Percentiles rank a stretch among this genome's conserved stretches.
phyloP scores from a whole-genome alignment of 306 rosid genomes.

The Trifolium subterraneum region DNA sequence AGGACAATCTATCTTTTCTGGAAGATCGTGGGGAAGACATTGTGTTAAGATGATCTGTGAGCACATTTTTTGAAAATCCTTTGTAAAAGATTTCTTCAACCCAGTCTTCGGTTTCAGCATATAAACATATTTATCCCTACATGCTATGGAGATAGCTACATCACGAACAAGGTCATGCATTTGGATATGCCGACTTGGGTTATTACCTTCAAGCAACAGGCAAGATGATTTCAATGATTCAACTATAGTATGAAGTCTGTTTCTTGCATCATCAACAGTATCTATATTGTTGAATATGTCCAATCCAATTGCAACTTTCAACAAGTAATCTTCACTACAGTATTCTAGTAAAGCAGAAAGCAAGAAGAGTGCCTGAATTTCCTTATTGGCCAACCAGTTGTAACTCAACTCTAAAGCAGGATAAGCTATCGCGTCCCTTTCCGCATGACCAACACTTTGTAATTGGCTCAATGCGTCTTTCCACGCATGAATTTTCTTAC shows the following conservation, averaged over 20 bases:
- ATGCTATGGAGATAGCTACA: background rate
- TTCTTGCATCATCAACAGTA: background rate
- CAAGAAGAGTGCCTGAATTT: slow-evolving; percentile 6
- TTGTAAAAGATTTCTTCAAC: background rate
- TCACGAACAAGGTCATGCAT: slow-evolving; percentile 21
- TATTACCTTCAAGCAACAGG: background rate
- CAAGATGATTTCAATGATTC: background rate
- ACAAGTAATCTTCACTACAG: background rate
- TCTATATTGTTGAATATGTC: background rate
- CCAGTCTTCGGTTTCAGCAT: background rate
- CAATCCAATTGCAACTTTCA: slow-evolving; percentile 13
- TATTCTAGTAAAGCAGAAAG: background rate
- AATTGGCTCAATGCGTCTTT: background rate
- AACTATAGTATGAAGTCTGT: background rate
- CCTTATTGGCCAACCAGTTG: background rate
- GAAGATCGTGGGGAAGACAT: background rate
- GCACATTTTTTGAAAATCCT: background rate
- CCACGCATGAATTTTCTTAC: background rate
- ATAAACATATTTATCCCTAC: background rate
- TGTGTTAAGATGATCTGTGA: background rate
- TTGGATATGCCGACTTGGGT: background rate
- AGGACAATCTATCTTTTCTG: background rate
- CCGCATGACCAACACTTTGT: background rate
- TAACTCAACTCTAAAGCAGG: slow-evolving; percentile 6
- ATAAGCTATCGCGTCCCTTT: background rate